A percentile compares a stretch with the other conserved stretches of the same genome.
Conservation (phyloP, 352 stramenopile genomes). For the Pythium volutum region DNA sequence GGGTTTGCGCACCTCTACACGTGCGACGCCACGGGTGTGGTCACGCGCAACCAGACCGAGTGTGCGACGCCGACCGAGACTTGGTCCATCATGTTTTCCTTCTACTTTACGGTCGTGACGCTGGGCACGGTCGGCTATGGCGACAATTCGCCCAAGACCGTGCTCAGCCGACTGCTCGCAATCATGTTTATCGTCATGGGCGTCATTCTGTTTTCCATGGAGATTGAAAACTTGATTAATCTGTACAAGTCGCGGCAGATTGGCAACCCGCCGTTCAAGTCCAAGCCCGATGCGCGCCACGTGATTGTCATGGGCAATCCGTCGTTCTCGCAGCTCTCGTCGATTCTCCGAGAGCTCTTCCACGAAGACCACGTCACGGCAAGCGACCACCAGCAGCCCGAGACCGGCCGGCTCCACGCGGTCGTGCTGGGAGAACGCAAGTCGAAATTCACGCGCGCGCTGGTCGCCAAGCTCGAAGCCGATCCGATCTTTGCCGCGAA, state of each 20-base stretch:
- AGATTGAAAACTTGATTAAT: slow-evolving; percentile 87
- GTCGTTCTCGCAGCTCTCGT: slow-evolving; percentile 76
- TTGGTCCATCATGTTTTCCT: slow-evolving; percentile 88
- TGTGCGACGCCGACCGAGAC: slow-evolving; percentile 48
- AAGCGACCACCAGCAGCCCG: slow-evolving; percentile 24
- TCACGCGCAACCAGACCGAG: slow-evolving; percentile 46
- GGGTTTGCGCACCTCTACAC: slow-evolving; percentile 82
- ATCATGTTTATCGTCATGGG: slow-evolving; percentile 90
- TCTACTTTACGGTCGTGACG: slow-evolving; percentile 89
- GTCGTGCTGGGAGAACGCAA: slow-evolving; percentile 69
- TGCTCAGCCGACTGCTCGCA: slow-evolving; percentile 73
- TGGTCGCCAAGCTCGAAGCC: slow-evolving; percentile 67
- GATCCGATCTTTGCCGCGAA: slow-evolving; percentile 78
- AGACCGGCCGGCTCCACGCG: slow-evolving; percentile 45
- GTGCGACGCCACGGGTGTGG: slow-evolving; percentile 48
- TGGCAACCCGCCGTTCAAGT: slow-evolving; percentile 71
- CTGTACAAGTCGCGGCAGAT: slow-evolving; percentile 80
- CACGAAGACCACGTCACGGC: slow-evolving; percentile 71
- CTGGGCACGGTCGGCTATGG: slow-evolving; percentile 87
- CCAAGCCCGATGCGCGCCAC: slow-evolving; percentile 63
- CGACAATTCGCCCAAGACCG: slow-evolving; percentile 80
- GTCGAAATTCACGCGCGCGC: slow-evolving; percentile 66
- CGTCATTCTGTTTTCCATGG: slow-evolving; percentile 85
- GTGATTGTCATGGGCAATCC: slow-evolving; percentile 85
- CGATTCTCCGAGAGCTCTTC: slow-evolving; percentile 85